A percentile compares a stretch with the other conserved stretches of the same genome.
These are phyloP conservation scores for Poa pratensis DNA, from an alignment of 176 grass and related monocot species.

Conservation along the genomic window DNA sequence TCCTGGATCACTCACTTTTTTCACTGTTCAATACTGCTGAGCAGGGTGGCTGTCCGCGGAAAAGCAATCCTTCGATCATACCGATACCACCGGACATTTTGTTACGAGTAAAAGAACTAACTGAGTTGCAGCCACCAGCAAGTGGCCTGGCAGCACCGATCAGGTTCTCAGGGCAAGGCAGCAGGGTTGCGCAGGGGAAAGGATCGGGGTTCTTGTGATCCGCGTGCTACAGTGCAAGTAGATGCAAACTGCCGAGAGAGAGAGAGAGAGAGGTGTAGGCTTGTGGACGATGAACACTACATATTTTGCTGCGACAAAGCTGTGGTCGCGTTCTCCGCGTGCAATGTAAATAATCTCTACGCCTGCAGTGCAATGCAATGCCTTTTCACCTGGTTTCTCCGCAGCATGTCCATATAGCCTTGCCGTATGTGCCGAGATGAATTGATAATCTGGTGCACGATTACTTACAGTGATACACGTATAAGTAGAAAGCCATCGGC, in stretches of 20 bases:
- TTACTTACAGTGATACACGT: background rate
- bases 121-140: constrained; percentile 60
- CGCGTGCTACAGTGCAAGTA: constrained; percentile 24
- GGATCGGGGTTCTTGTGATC: constrained; percentile 88
- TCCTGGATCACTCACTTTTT: background rate
- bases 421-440: background rate
- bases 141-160: constrained; percentile 38
- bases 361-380: constrained; percentile 18
- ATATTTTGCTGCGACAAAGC: background rate
- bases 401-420: background rate
- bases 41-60: constrained; percentile 67
- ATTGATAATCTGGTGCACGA: background rate
- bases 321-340: constrained; percentile 19
- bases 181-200: constrained; percentile 68
- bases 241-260: constrained; percentile 21
- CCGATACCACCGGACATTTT: constrained; percentile 83
- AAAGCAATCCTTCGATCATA: constrained; percentile 66
- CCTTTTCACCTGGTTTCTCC: background rate
- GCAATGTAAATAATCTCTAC: constrained; percentile 32
- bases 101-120: constrained; percentile 77
- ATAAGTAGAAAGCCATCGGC: too few species aligned
- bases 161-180: constrained; percentile 48
- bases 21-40: background rate
- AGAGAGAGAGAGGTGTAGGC: constrained; percentile 22
- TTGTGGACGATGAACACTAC: constrained; percentile 24